Evolutionary conservation across 495 filamentous ascomycete genomes (phyloP), one percentile per base, ranked within the genome.

Genomic region (Pseudevernia furfuracea): DNA sequence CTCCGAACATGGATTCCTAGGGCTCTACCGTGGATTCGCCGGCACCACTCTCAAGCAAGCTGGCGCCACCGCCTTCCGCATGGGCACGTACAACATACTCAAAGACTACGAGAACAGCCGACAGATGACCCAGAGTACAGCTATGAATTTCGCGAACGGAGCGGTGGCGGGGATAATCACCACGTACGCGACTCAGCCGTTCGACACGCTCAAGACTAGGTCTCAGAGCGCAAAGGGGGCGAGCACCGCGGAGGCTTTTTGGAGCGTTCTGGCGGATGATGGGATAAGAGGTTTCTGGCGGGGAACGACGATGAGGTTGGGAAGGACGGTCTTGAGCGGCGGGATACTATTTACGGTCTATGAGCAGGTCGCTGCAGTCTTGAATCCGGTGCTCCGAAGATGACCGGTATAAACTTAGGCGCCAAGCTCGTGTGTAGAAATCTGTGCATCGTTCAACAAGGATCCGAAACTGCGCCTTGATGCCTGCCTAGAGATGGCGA

Each of bases 21-120:
- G 83, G 15, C 72, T 89, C 7, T 89, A 88, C 65, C 77, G 80
- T 17, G 86, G 85, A 2, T 80, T 85, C 55, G 74, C 78, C 0
- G 81, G 84, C 1, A 88, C 85, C 8, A 87, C 84, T 0, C 73
- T 87, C n/a, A 89, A 89, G 70, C 85, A 88, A 70, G 81, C 84
- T 0, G 80, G 80, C 21, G 85, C 85, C 0, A 87, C 86, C 0
- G 82, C 82, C 0, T 84, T 87, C 41, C 78, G 84, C 1, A 85
- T 89, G 78, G 86, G 86, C 1, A 81, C 80, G 17, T 89, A 89
- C 71, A 87, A 87, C 44, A 83, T 86, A 30, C 77, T 89, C 38
- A 87, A 87, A 70, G 85, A 89, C 67, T 80, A 74, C 43, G 75
- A 81, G 64, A 77, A 77, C 30, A 71, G 56, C 3, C 71, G 72